Percentiles rank a stretch among this genome's conserved stretches.
phyloP scores from a whole-genome alignment of 106 monocot genomes.

The Allium cepa region DNA sequence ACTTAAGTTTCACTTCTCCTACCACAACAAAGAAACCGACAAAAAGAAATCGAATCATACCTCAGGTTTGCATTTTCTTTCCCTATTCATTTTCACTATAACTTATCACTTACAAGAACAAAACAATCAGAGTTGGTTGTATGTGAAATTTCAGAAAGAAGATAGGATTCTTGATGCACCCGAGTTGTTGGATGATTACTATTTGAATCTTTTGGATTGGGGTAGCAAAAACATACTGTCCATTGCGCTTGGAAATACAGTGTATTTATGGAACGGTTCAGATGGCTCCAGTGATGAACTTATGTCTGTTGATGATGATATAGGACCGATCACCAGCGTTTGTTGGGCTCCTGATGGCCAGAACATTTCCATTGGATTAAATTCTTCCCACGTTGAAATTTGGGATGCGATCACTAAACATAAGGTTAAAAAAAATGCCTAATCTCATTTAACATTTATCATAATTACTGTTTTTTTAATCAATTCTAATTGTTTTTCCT shows the following conservation, averaged over 20 bases:
- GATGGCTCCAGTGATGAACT: slow-evolving; percentile 9
- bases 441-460: too few relatives aligned
- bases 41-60: slow-evolving; percentile 38
- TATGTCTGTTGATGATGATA: slow-evolving; percentile 38
- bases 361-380: slow-evolving; percentile 46
- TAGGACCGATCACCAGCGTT: slow-evolving; percentile 57
- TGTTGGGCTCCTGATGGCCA: slow-evolving; percentile 60
- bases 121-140: neutral
- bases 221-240: slow-evolving; percentile 16
- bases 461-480: too few relatives aligned
- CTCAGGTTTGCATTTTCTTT: slow-evolving; percentile 25
- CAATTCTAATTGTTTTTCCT: too few relatives aligned
- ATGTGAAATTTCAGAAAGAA: neutral
- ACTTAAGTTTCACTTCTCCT: neutral
- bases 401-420: slow-evolving; percentile 19
- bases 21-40: slow-evolving; percentile 12
- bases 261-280: slow-evolving; percentile 47
- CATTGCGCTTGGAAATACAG: slow-evolving; percentile 6
- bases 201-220: slow-evolving; percentile 4
- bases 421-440: neutral
- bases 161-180: neutral
- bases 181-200: neutral
- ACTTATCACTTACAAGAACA: too few relatives aligned
- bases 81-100: too few relatives aligned
- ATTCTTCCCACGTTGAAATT: slow-evolving; percentile 42